Percentiles rank a stretch among this genome's conserved stretches.
Conservation (phyloP, 495 filamentous ascomycete species). For the Penicillium cinerascens region DNA sequence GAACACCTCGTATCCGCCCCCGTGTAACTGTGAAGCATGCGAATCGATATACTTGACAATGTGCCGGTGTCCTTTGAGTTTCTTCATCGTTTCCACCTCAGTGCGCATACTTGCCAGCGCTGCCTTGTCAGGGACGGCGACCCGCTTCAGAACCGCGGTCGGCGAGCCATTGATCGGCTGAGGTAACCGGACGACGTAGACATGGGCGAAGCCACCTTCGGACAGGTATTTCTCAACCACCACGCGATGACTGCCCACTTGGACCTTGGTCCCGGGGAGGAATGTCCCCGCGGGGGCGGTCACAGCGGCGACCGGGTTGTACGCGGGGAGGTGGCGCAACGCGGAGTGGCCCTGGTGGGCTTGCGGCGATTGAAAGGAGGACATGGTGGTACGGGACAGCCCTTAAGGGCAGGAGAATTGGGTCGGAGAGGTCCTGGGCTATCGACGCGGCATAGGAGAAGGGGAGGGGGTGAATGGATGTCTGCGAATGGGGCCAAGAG, state of each 20-base stretch:
- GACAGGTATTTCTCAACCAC: slow-evolving; percentile 98
- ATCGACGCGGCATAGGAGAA: slow-evolving; percentile 28
- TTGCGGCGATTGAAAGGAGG: slow-evolving; percentile 29
- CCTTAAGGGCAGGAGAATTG: slow-evolving; percentile 25
- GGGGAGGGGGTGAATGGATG: slow-evolving; percentile 14
- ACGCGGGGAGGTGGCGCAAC: slow-evolving; percentile 31
- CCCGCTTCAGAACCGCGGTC: slow-evolving; percentile 86
- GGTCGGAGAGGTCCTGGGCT: slow-evolving; percentile 8
- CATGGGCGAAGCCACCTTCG: slow-evolving; percentile 97
- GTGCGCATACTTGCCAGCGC: slow-evolving; percentile 92
- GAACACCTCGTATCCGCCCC: slow-evolving; percentile 96
- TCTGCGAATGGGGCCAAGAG: slow-evolving; percentile 24
- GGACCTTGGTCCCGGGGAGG: slow-evolving; percentile 88
- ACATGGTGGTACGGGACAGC: slow-evolving; percentile 33
- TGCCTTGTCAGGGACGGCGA: slow-evolving; percentile 96
- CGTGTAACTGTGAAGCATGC: slow-evolving; percentile 88
- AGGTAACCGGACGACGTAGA: slow-evolving; percentile 89
- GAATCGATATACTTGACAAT: slow-evolving; percentile 99
- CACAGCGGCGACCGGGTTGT: slow-evolving; percentile 38
- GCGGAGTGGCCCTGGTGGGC: slow-evolving; percentile 33
- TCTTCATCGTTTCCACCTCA: slow-evolving; percentile 99
- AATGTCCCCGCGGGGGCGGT: slow-evolving; percentile 83
- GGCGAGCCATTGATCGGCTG: slow-evolving; percentile 76
- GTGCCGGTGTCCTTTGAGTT: slow-evolving; percentile 88
- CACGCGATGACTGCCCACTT: slow-evolving; percentile 87